Evolutionary conservation across 1,139 yeast genomes (phyloP).

Genomic region (Debaryomycetaceae sp.): DNA sequence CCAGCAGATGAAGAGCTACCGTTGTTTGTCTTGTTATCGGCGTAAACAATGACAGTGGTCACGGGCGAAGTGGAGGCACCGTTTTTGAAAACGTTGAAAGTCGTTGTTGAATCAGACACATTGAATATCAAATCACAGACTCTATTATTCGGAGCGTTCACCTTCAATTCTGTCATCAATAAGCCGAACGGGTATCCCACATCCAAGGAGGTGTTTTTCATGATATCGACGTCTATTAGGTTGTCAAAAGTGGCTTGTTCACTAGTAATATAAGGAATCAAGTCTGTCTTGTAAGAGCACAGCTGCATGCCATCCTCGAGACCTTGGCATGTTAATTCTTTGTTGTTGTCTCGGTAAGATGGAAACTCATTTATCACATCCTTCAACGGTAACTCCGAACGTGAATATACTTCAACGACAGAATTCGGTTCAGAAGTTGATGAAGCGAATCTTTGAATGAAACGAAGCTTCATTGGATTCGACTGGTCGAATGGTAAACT

Average conservation of each 20-base stretch:
- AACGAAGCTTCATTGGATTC: slow-evolving; percentile 69
- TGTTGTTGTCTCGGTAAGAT: slow-evolving; percentile 42
- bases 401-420: slow-evolving; percentile 48
- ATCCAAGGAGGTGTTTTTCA: slow-evolving; percentile 46
- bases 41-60: slow-evolving; percentile 52
- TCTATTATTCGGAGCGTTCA: slow-evolving; percentile 60
- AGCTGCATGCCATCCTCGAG: slow-evolving; percentile 45
- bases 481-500: slow-evolving; percentile 52
- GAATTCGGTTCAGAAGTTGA: slow-evolving; percentile 24
- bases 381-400: slow-evolving; percentile 39
- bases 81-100: slow-evolving; percentile 14
- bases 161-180: slow-evolving; percentile 56
- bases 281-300: slow-evolving; percentile 50
- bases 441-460: slow-evolving; percentile 56
- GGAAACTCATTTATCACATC: slow-evolving; percentile 58
- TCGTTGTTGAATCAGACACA: slow-evolving; percentile 28
- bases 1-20: slow-evolving; percentile 4
- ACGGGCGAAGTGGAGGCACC: slow-evolving; percentile 48
- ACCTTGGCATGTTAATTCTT: slow-evolving; percentile 30
- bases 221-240: slow-evolving; percentile 46
- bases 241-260: slow-evolving; percentile 34
- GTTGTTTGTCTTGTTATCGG: slow-evolving; percentile 20
- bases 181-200: slow-evolving; percentile 59
- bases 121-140: slow-evolving; percentile 60
- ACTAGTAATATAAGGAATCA: slow-evolving; percentile 51